Conservation (phyloP, 2,329 filamentous ascomycete genomes). For the Aschersonia sp. region DNA sequence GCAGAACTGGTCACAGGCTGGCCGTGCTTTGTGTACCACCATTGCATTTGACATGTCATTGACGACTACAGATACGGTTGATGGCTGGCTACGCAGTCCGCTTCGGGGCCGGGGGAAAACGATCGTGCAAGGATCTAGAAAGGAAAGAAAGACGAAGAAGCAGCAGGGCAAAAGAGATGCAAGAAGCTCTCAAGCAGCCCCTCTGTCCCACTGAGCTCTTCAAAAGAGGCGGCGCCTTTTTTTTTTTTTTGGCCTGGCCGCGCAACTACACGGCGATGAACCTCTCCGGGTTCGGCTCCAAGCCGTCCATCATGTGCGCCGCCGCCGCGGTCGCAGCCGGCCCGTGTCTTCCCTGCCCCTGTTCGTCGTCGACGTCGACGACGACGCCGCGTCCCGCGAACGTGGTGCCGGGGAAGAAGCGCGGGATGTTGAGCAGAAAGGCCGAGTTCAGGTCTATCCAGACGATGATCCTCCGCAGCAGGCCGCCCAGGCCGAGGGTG, state of each 20-base stretch:
- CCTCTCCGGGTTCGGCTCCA: constrained; percentile 17
- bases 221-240: background rate
- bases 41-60: too few relatives aligned
- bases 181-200: too few relatives aligned
- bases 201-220: background rate
- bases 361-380: too few relatives aligned
- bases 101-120: too few relatives aligned
- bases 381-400: constrained; percentile 6
- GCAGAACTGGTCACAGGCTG: too few relatives aligned
- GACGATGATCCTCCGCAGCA: constrained; percentile 29
- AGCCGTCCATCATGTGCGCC: constrained; percentile 5
- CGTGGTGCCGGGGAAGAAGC: constrained; percentile 17
- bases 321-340: background rate
- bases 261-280: constrained; percentile 12
- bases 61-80: too few relatives aligned
- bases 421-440: constrained; percentile 16
- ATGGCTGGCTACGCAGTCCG: too few relatives aligned
- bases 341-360: background rate
- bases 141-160: too few relatives aligned
- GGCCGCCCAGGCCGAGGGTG: constrained; percentile 25
- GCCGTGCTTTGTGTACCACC: too few relatives aligned
- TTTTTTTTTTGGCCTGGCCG: too few relatives aligned
- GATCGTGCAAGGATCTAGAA: too few relatives aligned
- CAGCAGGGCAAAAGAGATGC: too few relatives aligned
- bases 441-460: constrained; percentile 31